Evolutionary conservation across 2,329 filamentous ascomycete genomes (phyloP).

Genomic region (Xylaria sp.): DNA sequence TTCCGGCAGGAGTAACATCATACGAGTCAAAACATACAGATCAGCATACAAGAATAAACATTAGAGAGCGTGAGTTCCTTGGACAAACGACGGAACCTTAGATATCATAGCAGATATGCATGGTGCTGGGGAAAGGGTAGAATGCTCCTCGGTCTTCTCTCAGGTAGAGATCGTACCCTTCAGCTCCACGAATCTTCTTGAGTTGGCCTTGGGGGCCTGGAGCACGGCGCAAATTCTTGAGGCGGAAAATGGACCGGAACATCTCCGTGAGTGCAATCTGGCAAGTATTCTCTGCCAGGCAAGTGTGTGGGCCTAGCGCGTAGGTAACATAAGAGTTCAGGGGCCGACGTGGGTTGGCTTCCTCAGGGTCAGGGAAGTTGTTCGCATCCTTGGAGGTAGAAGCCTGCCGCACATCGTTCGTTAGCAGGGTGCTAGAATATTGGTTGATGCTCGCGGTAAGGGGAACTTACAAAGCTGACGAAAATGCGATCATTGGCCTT

Average conservation of each 20-base stretch:
- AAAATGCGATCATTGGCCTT: constrained; percentile 70
- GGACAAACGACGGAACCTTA: not conserved
- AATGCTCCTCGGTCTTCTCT: constrained; percentile 72
- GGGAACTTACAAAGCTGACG: constrained; percentile 66
- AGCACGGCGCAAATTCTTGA: constrained; percentile 69
- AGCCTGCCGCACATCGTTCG: constrained; percentile 44
- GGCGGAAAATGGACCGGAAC: constrained; percentile 72
- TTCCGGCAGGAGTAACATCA: constrained; percentile 4
- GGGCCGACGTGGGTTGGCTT: constrained; percentile 72
- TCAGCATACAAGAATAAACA: not conserved
- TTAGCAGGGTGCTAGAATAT: not conserved
- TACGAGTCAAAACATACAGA: constrained; percentile 1
- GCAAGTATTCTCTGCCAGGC: constrained; percentile 69
- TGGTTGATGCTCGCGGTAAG: not conserved
- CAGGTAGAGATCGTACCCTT: constrained; percentile 70
- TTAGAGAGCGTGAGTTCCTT: not conserved
- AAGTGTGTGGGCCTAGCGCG: constrained; percentile 70
- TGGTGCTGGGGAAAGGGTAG: constrained; percentile 57
- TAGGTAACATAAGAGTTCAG: constrained; percentile 73
- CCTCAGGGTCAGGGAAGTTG: constrained; percentile 70
- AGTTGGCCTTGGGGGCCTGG: constrained; percentile 73
- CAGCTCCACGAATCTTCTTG: constrained; percentile 70
- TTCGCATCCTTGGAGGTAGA: constrained; percentile 65
- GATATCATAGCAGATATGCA: constrained; percentile 50
- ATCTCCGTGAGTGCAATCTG: constrained; percentile 73